Conservation (phyloP, 2,329 filamentous ascomycete species). For the Parafenestella ontariensis region DNA sequence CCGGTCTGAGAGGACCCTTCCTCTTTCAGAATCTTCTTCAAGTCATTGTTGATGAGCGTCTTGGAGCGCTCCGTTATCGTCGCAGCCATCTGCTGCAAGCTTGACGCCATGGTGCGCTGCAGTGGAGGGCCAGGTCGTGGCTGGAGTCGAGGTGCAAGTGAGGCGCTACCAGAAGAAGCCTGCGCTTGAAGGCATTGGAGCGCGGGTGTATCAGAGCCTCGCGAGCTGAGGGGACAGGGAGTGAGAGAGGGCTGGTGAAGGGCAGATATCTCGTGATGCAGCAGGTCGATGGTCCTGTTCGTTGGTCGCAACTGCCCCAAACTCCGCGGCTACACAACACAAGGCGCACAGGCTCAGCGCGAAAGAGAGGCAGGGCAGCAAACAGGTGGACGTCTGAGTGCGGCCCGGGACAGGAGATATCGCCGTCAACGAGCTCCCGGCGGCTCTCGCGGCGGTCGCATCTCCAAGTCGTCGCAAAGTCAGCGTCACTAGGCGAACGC, state of each 20-base stretch:
- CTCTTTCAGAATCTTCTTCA: constrained; percentile 77
- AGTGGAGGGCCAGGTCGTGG: constrained; percentile 9
- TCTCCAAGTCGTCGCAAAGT: constrained; percentile 28
- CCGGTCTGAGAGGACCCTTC: constrained; percentile 76
- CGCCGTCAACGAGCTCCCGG: constrained; percentile 25
- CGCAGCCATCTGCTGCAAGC: constrained; percentile 51
- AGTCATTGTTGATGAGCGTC: constrained; percentile 67
- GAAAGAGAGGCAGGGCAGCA: not conserved
- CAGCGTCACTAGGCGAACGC: constrained; percentile 34
- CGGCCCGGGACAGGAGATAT: constrained; percentile 2
- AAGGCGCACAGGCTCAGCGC: not conserved
- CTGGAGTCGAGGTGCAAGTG: not conserved
- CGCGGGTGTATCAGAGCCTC: not conserved
- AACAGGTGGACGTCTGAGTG: not conserved
- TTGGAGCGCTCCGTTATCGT: constrained; percentile 57
- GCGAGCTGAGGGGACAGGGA: constrained; percentile 10
- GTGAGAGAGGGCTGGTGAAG: constrained; percentile 18
- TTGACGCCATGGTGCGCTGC: constrained; percentile 39
- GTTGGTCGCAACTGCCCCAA: constrained; percentile 27
- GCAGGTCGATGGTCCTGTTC: constrained; percentile 17
- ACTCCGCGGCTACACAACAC: constrained; percentile 1
- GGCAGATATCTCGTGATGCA: constrained; percentile 13
- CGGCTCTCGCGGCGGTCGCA: constrained; percentile 35
- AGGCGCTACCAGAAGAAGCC: constrained; percentile 22
- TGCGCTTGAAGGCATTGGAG: constrained; percentile 17